Evolutionary conservation across 192 early-diverging fungal genomes (phyloP).

Genomic region (Anaeromyces robustus): DNA sequence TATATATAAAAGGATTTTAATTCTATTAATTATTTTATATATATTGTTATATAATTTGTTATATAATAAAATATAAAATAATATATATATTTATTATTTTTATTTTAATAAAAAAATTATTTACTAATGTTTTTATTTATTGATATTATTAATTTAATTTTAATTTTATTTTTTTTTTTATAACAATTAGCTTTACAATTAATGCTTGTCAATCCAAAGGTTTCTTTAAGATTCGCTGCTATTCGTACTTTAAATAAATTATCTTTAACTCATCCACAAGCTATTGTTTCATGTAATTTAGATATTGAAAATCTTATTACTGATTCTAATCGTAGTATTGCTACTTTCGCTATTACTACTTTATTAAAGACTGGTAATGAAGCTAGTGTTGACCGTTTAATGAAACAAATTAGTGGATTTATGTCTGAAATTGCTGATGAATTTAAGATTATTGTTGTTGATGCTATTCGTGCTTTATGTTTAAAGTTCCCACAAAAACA

Average conservation of each 20-base stretch:
- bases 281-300: slow-evolving; percentile 87
- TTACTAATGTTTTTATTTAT: too few species aligned
- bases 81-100: too few species aligned
- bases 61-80: too few species aligned
- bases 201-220: slow-evolving; percentile 84
- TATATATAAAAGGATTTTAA: too few species aligned
- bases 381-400: slow-evolving; percentile 88
- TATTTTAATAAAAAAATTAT: too few species aligned
- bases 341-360: slow-evolving; percentile 97
- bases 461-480: slow-evolving; percentile 90
- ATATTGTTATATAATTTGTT: too few species aligned
- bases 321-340: slow-evolving; percentile 89
- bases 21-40: too few species aligned
- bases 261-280: slow-evolving; percentile 73
- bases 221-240: slow-evolving; percentile 86
- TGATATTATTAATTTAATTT: too few species aligned
- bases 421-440: slow-evolving; percentile 98
- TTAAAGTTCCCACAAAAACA: slow-evolving; percentile 96
- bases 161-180: too few species aligned
- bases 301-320: slow-evolving; percentile 98
- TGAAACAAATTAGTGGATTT: slow-evolving; percentile 98
- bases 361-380: slow-evolving; percentile 92
- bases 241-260: slow-evolving; percentile 92
- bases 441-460: slow-evolving; percentile 98
- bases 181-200: slow-evolving; percentile 85